These are phyloP conservation scores for Flaveria trinervia DNA, from an alignment of 129 eudicot genomes.

Conservation along the genomic window DNA sequence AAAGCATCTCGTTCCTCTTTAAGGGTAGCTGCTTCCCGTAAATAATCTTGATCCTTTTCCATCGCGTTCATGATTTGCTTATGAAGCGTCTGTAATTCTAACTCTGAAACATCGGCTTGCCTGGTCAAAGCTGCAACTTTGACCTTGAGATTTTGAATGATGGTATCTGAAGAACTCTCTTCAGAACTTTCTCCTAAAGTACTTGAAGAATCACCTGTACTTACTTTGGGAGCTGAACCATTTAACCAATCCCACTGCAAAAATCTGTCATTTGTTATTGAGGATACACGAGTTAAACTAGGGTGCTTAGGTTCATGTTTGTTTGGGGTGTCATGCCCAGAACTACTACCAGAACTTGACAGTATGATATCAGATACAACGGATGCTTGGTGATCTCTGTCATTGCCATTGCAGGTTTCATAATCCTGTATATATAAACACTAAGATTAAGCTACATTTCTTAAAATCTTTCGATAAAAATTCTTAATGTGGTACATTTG, in stretches of 20 bases:
- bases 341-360: slow-evolving; percentile 70
- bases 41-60: slow-evolving; percentile 66
- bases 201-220: slow-evolving; percentile 65
- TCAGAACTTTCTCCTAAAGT: slow-evolving; percentile 48
- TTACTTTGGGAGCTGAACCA: slow-evolving; percentile 47
- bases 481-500: no score
- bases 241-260: slow-evolving; percentile 59
- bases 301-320: slow-evolving; percentile 37
- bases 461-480: no score
- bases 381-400: slow-evolving; percentile 47
- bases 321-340: slow-evolving; percentile 56
- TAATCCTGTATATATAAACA: slow-evolving; percentile 16
- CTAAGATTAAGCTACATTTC: neutral
- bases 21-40: slow-evolving; percentile 52
- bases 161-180: slow-evolving; percentile 42
- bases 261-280: slow-evolving; percentile 37
- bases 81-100: slow-evolving; percentile 77
- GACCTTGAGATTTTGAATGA: slow-evolving; percentile 59
- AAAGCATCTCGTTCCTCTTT: slow-evolving; percentile 66
- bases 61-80: slow-evolving; percentile 78
- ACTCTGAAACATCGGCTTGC: slow-evolving; percentile 62
- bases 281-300: slow-evolving; percentile 23
- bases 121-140: slow-evolving; percentile 63
- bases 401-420: slow-evolving; percentile 13
- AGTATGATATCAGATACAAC: slow-evolving; percentile 73